phyloP scores from a whole-genome alignment of 2,329 filamentous ascomycete genomes.

The Phaeoacremonium minimum region DNA sequence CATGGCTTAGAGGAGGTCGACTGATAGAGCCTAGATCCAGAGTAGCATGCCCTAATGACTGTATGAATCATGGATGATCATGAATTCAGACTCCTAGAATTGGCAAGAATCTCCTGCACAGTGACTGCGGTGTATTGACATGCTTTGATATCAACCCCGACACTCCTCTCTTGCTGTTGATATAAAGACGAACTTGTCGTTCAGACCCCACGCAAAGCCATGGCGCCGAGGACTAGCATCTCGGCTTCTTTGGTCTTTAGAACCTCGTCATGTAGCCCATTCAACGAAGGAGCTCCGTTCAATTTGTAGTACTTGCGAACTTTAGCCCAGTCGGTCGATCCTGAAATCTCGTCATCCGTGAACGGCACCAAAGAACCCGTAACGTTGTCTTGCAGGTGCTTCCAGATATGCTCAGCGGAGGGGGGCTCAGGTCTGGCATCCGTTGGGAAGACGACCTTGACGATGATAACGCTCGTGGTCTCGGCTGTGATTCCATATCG shows the following conservation, averaged over 20 bases:
- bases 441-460: slow-evolving; percentile 66
- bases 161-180: background rate
- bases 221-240: slow-evolving; percentile 65
- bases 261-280: slow-evolving; percentile 36
- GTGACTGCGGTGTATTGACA: too few relatives aligned
- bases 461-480: slow-evolving; percentile 69
- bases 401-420: slow-evolving; percentile 42
- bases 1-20: slow-evolving; percentile 22
- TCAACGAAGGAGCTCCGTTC: slow-evolving; percentile 51
- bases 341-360: slow-evolving; percentile 57
- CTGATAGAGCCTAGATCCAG: too few relatives aligned
- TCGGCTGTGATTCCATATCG: slow-evolving; percentile 75
- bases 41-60: too few relatives aligned
- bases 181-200: slow-evolving; percentile 10
- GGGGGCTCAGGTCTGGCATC: slow-evolving; percentile 29
- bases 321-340: slow-evolving; percentile 59
- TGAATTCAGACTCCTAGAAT: too few relatives aligned
- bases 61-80: too few relatives aligned
- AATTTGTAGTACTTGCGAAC: slow-evolving; percentile 87
- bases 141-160: too few relatives aligned
- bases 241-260: slow-evolving; percentile 56
- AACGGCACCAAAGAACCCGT: slow-evolving; percentile 57
- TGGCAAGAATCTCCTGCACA: too few relatives aligned
- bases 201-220: slow-evolving; percentile 67
- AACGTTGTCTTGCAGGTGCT: slow-evolving; percentile 59